Base-by-base conservation (phyloP, 495 filamentous ascomycete species). In the Xeromyces bisporus region DNA sequence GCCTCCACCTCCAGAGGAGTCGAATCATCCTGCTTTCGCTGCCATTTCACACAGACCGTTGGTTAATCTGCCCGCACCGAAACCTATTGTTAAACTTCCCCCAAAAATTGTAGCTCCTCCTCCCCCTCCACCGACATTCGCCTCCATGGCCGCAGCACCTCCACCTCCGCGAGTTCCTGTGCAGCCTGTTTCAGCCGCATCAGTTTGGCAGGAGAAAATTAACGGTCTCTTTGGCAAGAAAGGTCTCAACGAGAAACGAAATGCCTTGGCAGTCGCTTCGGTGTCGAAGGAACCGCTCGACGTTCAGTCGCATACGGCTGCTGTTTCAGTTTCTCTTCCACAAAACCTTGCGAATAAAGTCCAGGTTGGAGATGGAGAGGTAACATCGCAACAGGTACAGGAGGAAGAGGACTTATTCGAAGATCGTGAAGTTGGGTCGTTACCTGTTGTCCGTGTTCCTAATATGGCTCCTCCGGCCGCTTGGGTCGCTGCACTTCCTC, bases 391-490 rank as follows among this genome's bases (percentile, higher is more conserved):
- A 38, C 69, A 69, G 15, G 75, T 77, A 41, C 75, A 74, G 18
- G 79, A 83, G 50, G 75, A 71, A 10, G 80, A 87, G 38, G 78
- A 77, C 34, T 77, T 82, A 39, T 83, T 87, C 33, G 80, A 83
- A 36, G 77, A 86, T 45, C 77, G 78, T 36, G 80, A 84, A 49
- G 77, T 76, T 48, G 80, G 78, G 3, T 84, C 78, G 25, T 50
- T 80, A 13, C 80, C 80, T 7, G 63, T 69, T 20, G 69, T 87
- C 10, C 69, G 65, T 29, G 59, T 85, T 2, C 78, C 80, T 8
- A 58, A 55, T 14, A 62, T 61, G 34, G 65, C 70, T 15, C 73
- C 77, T 6, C 60, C 67, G 15, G 46, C 48, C 21, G 62, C 59
- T 17, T 69, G 65, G 65, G 43, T 44, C 23, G 46, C 41, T 56